phyloP scores from a whole-genome alignment of 352 stramenopile genomes.

The Pythium brachiatum region DNA sequence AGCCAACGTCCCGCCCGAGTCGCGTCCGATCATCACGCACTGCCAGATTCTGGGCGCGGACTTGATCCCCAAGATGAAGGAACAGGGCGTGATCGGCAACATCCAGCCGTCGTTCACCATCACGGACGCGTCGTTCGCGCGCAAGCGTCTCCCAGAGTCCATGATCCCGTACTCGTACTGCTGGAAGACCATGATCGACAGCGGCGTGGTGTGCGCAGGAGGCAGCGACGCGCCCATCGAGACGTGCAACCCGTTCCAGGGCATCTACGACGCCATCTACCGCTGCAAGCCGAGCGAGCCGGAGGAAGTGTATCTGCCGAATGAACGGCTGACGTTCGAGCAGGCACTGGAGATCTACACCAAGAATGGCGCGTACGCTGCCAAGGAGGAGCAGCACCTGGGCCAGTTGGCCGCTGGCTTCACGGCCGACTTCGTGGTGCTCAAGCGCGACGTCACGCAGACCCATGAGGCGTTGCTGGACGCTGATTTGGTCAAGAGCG shows the following conservation, averaged over 20 bases:
- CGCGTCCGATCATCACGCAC: conserved; percentile 87
- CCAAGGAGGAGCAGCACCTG: conserved; percentile 51
- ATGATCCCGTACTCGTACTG: conserved; percentile 74
- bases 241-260: conserved; percentile 84
- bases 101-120: conserved; percentile 89
- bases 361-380: conserved; percentile 61
- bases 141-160: conserved; percentile 62
- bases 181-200: conserved; percentile 82
- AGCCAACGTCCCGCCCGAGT: conserved; percentile 42
- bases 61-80: conserved; percentile 64
- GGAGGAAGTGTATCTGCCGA: conserved; percentile 53
- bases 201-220: conserved; percentile 72
- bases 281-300: conserved; percentile 49
- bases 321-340: conserved; percentile 67
- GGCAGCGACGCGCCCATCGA: conserved; percentile 86
- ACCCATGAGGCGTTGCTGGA: conserved; percentile 41
- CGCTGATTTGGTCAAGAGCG: conserved; percentile 52
- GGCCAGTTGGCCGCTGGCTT: conserved; percentile 55
- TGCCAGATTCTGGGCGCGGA: conserved; percentile 85
- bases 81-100: conserved; percentile 80
- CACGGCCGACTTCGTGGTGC: conserved; percentile 70
- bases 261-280: conserved; percentile 88
- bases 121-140: conserved; percentile 79
- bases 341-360: conserved; percentile 85
- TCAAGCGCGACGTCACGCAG: conserved; percentile 50